Evolutionary conservation across 1,139 yeast species (phyloP).

Genomic region (Suhomyces wounanorum): DNA sequence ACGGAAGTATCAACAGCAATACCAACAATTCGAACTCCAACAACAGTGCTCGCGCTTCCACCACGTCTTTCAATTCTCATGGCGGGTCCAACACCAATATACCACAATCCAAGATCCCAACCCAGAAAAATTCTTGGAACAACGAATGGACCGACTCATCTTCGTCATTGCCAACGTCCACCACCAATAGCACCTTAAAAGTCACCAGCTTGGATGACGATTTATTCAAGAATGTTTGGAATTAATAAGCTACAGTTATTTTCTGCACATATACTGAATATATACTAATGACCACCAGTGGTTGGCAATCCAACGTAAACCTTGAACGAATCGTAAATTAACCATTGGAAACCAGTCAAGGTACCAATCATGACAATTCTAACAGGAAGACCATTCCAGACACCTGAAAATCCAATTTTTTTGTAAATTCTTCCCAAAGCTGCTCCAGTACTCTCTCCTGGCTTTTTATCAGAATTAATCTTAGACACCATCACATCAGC

Average conservation of each 20-base stretch:
- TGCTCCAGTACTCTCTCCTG: conserved; percentile 64
- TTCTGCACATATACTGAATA: background rate
- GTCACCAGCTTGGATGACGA: conserved; percentile 40
- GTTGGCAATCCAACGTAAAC: conserved; percentile 90
- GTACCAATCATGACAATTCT: conserved; percentile 97
- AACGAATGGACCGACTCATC: conserved; percentile 42
- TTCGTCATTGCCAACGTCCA: conserved; percentile 11
- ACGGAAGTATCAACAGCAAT: background rate
- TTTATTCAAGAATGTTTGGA: conserved; percentile 44
- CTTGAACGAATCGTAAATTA: conserved; percentile 91
- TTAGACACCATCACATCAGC: conserved; percentile 97
- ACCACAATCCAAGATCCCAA: background rate
- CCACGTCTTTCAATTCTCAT: conserved; percentile 12
- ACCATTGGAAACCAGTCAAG: conserved; percentile 95
- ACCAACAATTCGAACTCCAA: conserved; percentile 3
- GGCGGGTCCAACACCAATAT: background rate
- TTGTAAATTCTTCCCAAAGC: conserved; percentile 75
- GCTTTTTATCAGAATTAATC: conserved; percentile 72
- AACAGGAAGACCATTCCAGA: conserved; percentile 93
- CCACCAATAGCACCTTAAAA: conserved; percentile 4
- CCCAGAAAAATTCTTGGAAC: conserved; percentile 24
- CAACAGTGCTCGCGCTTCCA: conserved; percentile 7
- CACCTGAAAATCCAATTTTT: conserved; percentile 82
- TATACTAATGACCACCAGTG: conserved; percentile 62
- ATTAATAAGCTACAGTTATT: background rate